Evolutionary conservation across 805 yeast species (phyloP), one percentile per base, ranked within the genome.

Genomic region (Candida bentonensis): DNA sequence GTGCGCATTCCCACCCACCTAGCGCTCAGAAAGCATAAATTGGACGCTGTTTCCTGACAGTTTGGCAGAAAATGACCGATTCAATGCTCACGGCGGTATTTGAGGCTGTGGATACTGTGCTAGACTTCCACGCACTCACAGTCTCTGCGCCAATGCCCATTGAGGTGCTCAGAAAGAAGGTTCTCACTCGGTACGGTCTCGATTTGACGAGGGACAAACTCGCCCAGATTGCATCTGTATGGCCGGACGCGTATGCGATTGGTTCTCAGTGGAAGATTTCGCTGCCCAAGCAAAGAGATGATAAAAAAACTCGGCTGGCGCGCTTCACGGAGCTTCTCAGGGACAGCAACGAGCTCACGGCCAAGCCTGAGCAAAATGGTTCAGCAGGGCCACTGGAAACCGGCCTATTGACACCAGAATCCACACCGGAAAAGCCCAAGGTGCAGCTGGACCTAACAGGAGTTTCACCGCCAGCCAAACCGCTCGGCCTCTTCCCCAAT

Each of bases 91-190:
- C 15, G 9, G 27, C 27, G 7, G 17, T 9, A 11, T 51, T 57
- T 23, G 40, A 40, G 11, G 54, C 58, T 17, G 47, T 57, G 13
- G 61, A 57, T 27, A 43, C 50, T 21, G 43, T 50, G 9, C 44
- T 52, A 23, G 47, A 47, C 26, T 49, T 51, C 43, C 54, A 51
- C 41, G 49, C 57, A 27, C 49, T 51, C 20, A 50, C 53, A 9
- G 25, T 51, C 22, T 44, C 49, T 3, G 47, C 46, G n/a, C 53
- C 54, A 1, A 45, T 60, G 39, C 41, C 47, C n/a, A 47, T 57
- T 7, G 43, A 40, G 2, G 45, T 42, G 20, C 49, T 60, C 7
- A 11, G 7, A 5, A 15, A 9, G 17, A 30, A 30, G 36, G 36
- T 30, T n/a, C 20, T 30, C 17, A 9, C 17, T 4, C 13, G 17